Percentiles rank a stretch among this genome's conserved stretches.
phyloP scores from a whole-genome alignment of 2,329 filamentous ascomycete genomes.

The Nakataea oryzae region DNA sequence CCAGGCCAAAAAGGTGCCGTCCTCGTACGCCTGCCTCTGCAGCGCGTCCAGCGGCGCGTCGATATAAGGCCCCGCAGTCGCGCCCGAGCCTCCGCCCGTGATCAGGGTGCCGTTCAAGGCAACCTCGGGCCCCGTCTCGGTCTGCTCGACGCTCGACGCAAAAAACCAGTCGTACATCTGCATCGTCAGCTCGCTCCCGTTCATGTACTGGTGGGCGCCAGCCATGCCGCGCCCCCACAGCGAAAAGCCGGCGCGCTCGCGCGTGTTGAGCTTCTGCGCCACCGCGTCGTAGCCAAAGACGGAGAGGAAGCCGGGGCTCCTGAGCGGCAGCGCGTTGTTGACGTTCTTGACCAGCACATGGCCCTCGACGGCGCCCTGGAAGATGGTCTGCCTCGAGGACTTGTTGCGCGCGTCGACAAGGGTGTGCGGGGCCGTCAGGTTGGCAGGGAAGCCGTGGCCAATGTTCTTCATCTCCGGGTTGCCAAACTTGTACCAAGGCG shows the following conservation, averaged over 20 bases:
- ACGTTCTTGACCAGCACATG: constrained; percentile 73
- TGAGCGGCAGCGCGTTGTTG: constrained; percentile 51
- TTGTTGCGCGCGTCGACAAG: constrained; percentile 40
- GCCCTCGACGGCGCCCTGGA: constrained; percentile 46
- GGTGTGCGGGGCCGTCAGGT: constrained; percentile 37
- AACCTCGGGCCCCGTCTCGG: constrained; percentile 16
- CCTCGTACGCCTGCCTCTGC: constrained; percentile 30
- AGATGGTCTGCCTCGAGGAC: constrained; percentile 28
- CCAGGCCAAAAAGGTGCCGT: constrained; percentile 46
- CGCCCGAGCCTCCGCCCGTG: constrained; percentile 37
- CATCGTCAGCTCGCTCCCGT: not conserved
- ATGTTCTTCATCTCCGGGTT: constrained; percentile 30
- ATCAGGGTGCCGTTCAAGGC: constrained; percentile 39
- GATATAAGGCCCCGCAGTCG: constrained; percentile 35
- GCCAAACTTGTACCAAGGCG: constrained; percentile 45
- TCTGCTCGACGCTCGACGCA: not conserved
- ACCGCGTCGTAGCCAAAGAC: constrained; percentile 46
- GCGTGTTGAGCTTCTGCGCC: constrained; percentile 28
- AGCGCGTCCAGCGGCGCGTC: constrained; percentile 21
- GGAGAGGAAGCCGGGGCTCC: constrained; percentile 42
- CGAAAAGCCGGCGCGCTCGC: constrained; percentile 62
- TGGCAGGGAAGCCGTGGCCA: constrained; percentile 46
- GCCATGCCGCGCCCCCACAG: constrained; percentile 65
- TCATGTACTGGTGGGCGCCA: not conserved
- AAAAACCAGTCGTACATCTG: constrained; percentile 1